phyloP scores from a whole-genome alignment of 805 yeast species.

The Candida broadrunensis region DNA sequence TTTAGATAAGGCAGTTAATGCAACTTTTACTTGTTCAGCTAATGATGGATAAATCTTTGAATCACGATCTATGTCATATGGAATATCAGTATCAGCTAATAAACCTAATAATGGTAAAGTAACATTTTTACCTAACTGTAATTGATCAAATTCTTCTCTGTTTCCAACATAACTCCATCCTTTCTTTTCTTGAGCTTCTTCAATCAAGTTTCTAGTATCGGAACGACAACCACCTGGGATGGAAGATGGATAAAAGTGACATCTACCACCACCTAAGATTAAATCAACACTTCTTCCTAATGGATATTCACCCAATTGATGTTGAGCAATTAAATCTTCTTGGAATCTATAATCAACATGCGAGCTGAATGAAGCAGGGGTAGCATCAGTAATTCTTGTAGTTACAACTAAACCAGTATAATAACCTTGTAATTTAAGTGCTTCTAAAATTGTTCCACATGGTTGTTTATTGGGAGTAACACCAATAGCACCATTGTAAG shows the following conservation, averaged over 20 bases:
- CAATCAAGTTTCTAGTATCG: conserved; percentile 67
- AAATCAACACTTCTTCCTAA: conserved; percentile 79
- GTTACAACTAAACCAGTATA: conserved; percentile 89
- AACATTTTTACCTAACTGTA: conserved; percentile 57
- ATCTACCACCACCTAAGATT: conserved; percentile 88
- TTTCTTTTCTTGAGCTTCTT: conserved; percentile 58
- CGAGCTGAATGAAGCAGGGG: conserved; percentile 86
- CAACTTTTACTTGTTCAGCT: conserved; percentile 74
- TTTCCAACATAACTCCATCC: conserved; percentile 60
- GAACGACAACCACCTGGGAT: conserved; percentile 61
- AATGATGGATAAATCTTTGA: conserved; percentile 64
- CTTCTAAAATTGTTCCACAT: conserved; percentile 86
- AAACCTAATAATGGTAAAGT: conserved; percentile 73
- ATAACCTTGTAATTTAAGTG: conserved; percentile 77
- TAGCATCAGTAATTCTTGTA: conserved; percentile 90
- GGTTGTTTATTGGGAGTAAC: conserved; percentile 68
- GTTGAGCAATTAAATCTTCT: conserved; percentile 84
- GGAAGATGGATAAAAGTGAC: conserved; percentile 65
- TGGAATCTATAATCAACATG: conserved; percentile 75
- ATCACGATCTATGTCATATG: conserved; percentile 79
- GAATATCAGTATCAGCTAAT: conserved; percentile 74
- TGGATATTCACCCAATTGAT: conserved; percentile 78
- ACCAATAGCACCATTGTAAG: conserved; percentile 92
- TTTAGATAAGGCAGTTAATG: conserved; percentile 61
- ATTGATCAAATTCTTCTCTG: conserved; percentile 55